phyloP scores from a whole-genome alignment of 805 yeast species.

The Spathaspora boniae region DNA sequence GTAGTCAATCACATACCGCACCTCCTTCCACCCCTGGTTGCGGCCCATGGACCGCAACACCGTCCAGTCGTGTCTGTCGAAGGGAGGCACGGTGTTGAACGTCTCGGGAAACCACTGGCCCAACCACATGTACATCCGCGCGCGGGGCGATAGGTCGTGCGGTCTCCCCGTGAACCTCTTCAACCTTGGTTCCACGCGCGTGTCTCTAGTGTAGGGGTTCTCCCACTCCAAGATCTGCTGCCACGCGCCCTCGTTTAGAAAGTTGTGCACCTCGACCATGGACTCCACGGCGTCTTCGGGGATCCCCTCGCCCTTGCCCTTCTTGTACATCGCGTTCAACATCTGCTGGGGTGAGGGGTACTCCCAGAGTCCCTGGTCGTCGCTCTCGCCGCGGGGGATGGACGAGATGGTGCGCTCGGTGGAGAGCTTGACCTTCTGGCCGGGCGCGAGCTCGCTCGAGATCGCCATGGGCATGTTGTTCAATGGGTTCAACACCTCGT shows the following conservation, averaged over 20 bases:
- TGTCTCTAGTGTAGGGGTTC: conserved; percentile 53
- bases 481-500: conserved; percentile 61
- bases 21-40: conserved; percentile 55
- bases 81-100: conserved; percentile 80
- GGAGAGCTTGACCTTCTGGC: conserved; percentile 75
- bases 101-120: conserved; percentile 69
- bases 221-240: conserved; percentile 93
- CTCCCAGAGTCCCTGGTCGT: conserved; percentile 84
- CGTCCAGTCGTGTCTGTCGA: conserved; percentile 99
- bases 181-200: conserved; percentile 67
- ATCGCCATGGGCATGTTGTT: conserved; percentile 84
- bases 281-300: conserved; percentile 95
- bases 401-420: conserved; percentile 79
- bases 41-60: conserved; percentile 64
- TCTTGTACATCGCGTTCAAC: conserved; percentile 95
- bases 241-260: conserved; percentile 98
- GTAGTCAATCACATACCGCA: conserved; percentile 92
- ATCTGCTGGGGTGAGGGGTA: conserved; percentile 99
- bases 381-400: conserved; percentile 76
- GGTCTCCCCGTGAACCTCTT: conserved; percentile 91
- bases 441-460: conserved; percentile 67
- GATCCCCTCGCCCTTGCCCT: conserved; percentile 83
- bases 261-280: conserved; percentile 97
- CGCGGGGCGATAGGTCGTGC: conserved; percentile 81
- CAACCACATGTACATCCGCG: conserved; percentile 61